Evolutionary conservation across 306 rosid species (phyloP).

Genomic region (Medicago lupulina): DNA sequence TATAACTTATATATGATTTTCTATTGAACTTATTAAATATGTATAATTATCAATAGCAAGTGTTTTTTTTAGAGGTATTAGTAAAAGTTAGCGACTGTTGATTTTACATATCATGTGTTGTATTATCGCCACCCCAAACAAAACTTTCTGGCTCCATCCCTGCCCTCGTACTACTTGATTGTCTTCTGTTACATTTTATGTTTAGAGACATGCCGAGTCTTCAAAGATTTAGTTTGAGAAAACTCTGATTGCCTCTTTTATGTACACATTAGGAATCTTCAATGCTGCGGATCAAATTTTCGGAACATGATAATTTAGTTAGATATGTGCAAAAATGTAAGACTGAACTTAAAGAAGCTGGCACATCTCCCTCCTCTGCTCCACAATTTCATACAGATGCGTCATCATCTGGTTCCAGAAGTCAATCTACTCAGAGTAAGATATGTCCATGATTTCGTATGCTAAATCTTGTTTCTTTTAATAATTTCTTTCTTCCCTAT

Average conservation of each 20-base stretch:
- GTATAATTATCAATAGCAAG: too few species aligned
- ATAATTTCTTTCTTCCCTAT: too few species aligned
- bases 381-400: conserved; percentile 52
- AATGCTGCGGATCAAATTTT: conserved; percentile 66
- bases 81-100: too few species aligned
- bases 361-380: not conserved
- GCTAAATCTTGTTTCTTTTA: not conserved
- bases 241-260: conserved; percentile 34
- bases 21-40: too few species aligned
- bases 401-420: conserved; percentile 68
- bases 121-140: too few species aligned
- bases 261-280: conserved; percentile 78
- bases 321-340: conserved; percentile 69
- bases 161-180: not conserved
- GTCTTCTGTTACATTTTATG: not conserved
- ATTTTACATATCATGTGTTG: too few species aligned
- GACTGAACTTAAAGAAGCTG: conserved; percentile 60
- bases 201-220: not conserved
- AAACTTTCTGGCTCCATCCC: too few species aligned
- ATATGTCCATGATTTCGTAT: conserved; percentile 36
- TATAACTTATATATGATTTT: too few species aligned
- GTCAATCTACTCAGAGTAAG: conserved; percentile 74
- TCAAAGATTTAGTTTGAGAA: conserved; percentile 1
- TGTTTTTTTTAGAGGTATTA: too few species aligned
- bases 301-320: conserved; percentile 73